Base-by-base conservation (phyloP, 768 basidiomycete genomes). In the Rhodocollybia butyracea region DNA sequence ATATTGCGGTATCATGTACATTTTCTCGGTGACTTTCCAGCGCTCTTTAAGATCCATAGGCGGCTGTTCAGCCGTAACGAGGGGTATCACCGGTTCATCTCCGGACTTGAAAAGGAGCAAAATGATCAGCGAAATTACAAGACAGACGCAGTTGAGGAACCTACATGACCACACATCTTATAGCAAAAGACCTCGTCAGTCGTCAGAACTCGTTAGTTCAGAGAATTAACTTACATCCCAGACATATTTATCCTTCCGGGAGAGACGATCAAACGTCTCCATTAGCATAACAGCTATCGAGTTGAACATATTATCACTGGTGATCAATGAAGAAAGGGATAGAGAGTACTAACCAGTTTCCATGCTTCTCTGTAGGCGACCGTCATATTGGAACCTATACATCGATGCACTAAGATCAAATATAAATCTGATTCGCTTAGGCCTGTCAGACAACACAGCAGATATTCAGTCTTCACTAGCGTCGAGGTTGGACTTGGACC, bases 321-420 rank as follows among this genome's bases (percentile, higher is more conserved):
- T 30, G 21, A 10, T 10, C 15, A 17, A 13, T 2, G 19, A 17
- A 17, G 22, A 51, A 13, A 15, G 15, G n/a, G n/a, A n/a, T n/a
- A 10, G 3, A 55, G 13, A 48, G 36, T 4, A 54, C 65, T 27
- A 59, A 84, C 85, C 85, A 51, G 85, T 85, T 65, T 88, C 85
- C 70, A 83, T 71, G 63, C 81, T 84, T 56, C 84, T 68, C 59
- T 81, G 75, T 59, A 88, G 62, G 2, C 86, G 81, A 5, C 84
- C 84, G 63, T 88, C 86, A 53, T 86, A 84, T 57, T 88, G 86
- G 72, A 88, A 88, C 4, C 85, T 84, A 64, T 86, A 86, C 85
- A 88, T 88, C 0, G 85, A 88, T 24, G 80, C 85, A 62, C 84
- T 85, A 43, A 88, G 70, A 62, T 88, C 85, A 59, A 88, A 88